phyloP scores from a whole-genome alignment of 2,329 filamentous ascomycete genomes.

The Gnomoniopsis sp. region DNA sequence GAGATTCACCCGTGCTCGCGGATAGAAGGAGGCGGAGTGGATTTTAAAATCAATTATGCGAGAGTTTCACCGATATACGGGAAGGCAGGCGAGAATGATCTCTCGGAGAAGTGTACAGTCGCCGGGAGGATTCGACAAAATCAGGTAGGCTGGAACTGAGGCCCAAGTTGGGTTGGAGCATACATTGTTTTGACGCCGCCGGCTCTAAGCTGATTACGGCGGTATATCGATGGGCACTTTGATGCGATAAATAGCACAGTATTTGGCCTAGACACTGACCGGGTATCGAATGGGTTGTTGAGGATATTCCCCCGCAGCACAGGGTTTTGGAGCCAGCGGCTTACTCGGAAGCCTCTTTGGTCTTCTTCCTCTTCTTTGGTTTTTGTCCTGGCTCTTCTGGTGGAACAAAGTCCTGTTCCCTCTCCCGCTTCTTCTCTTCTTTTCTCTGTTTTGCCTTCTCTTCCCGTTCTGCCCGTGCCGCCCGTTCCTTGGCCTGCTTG shows the following conservation, averaged over 20 bases:
- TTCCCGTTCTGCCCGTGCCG: slow-evolving; percentile 72
- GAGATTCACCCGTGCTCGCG: slow-evolving; percentile 66
- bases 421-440: slow-evolving; percentile 80
- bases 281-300: slow-evolving; percentile 16
- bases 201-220: neutral
- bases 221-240: neutral
- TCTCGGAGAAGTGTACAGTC: neutral
- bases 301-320: neutral
- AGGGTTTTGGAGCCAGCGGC: neutral
- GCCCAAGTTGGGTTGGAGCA: too few species aligned
- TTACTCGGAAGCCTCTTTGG: slow-evolving; percentile 31
- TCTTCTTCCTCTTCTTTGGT: slow-evolving; percentile 64
- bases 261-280: slow-evolving; percentile 15
- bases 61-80: slow-evolving; percentile 37
- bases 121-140: neutral
- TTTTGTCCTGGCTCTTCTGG: slow-evolving; percentile 71
- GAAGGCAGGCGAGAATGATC: neutral
- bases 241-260: slow-evolving; percentile 1
- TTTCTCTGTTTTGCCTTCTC: slow-evolving; percentile 86
- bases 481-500: slow-evolving; percentile 88
- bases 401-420: slow-evolving; percentile 81
- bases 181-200: neutral
- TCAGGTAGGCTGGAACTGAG: neutral
- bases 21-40: slow-evolving; percentile 68
- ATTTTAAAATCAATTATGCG: slow-evolving; percentile 62